These are phyloP conservation scores for Antitrichia curtipendula DNA, from an alignment of 225 moss, liverwort and hornwort genomes.

Conservation along the genomic window DNA sequence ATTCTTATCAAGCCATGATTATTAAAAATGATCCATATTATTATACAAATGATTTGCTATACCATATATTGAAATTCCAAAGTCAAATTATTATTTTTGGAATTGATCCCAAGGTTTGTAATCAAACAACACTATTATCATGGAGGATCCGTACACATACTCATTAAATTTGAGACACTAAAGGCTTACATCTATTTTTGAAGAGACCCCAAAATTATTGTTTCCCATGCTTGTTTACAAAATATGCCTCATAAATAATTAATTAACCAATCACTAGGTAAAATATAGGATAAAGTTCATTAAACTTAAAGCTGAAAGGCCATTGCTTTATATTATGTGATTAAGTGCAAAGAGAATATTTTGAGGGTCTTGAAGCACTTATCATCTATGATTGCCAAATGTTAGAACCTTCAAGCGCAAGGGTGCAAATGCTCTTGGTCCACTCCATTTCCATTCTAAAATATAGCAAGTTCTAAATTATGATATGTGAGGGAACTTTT, in stretches of 20 bases:
- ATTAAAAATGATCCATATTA: background rate
- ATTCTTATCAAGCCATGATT: background rate
- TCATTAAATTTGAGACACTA: background rate
- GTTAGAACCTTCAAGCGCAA: background rate
- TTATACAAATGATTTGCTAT: background rate
- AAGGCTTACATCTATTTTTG: background rate
- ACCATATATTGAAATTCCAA: background rate
- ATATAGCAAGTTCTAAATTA: background rate
- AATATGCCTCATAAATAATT: background rate
- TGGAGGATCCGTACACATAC: no score
- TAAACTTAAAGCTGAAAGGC: background rate
- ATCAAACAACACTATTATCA: background rate
- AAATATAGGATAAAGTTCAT: background rate
- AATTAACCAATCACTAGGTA: background rate
- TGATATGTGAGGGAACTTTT: background rate
- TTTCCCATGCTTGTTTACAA: fast-evolving
- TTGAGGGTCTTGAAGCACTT: fast-evolving
- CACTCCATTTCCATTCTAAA: fast-evolving
- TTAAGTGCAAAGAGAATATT: background rate
- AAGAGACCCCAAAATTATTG: background rate
- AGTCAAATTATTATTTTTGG: background rate
- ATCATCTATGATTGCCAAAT: background rate
- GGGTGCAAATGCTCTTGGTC: fast-evolving
- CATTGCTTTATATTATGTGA: fast-evolving
- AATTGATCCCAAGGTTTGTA: background rate